These are phyloP conservation scores for Trichoderma pleuroti DNA, from an alignment of 2,329 filamentous ascomycete genomes.

Conservation along the genomic window DNA sequence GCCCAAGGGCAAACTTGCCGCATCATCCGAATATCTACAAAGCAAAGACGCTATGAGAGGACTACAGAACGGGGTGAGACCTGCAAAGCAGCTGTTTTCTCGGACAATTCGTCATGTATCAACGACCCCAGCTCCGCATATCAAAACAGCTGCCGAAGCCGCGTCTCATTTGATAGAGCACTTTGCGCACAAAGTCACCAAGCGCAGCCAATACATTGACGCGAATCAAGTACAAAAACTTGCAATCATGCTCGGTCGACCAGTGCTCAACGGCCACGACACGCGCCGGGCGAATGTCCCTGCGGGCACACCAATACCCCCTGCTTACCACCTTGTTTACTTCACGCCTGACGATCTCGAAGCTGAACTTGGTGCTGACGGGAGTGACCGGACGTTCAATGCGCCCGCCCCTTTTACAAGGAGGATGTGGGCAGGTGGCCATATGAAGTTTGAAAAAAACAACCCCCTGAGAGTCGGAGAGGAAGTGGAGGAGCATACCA, in stretches of 20 bases:
- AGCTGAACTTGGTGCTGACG: constrained; percentile 53
- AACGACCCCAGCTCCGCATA: constrained; percentile 8
- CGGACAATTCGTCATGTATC: background rate
- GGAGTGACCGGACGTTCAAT: constrained; percentile 59
- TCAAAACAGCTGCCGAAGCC: constrained; percentile 29
- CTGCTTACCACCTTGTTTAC: constrained; percentile 61
- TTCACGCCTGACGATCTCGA: constrained; percentile 58
- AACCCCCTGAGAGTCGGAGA: constrained; percentile 49
- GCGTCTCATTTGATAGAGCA: constrained; percentile 32
- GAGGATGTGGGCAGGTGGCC: constrained; percentile 66
- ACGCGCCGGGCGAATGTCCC: constrained; percentile 30
- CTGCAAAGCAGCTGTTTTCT: background rate
- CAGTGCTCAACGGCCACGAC: constrained; percentile 38
- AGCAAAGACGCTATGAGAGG: background rate
- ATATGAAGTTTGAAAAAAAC: constrained; percentile 37
- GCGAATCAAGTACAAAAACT: constrained; percentile 62
- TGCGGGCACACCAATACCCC: constrained; percentile 49
- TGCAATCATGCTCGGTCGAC: constrained; percentile 53
- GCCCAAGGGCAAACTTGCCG: background rate
- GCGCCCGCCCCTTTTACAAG: constrained; percentile 57
- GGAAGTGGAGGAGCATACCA: constrained; percentile 53
- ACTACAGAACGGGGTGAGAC: background rate
- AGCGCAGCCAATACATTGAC: constrained; percentile 51
- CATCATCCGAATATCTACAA: background rate
- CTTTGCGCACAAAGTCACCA: constrained; percentile 28